phyloP scores from a whole-genome alignment of 192 early-diverging fungal genomes.

The Lunasporangiospora selenospora region DNA sequence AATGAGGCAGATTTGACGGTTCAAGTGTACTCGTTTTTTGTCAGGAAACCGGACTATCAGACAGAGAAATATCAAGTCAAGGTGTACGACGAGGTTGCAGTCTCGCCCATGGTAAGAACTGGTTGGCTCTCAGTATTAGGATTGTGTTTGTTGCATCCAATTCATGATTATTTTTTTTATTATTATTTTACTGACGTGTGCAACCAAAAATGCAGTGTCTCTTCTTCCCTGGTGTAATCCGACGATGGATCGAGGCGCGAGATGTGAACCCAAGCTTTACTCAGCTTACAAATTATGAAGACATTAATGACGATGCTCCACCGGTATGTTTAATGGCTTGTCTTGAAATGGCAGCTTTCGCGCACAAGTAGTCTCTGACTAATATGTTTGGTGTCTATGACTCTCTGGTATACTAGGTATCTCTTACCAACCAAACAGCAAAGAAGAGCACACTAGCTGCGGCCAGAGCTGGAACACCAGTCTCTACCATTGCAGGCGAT shows the following conservation, averaged over 20 bases:
- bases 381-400: too few species aligned
- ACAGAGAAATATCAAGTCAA: conserved; percentile 84
- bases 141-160: not conserved
- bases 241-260: conserved; percentile 39
- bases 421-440: conserved; percentile 18
- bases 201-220: too few species aligned
- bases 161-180: not conserved
- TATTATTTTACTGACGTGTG: too few species aligned
- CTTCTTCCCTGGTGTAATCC: conserved; percentile 54
- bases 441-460: conserved; percentile 37
- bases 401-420: too few species aligned
- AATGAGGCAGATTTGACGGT: conserved; percentile 86
- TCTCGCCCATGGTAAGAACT: conserved; percentile 75
- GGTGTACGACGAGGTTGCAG: conserved; percentile 84
- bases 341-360: too few species aligned
- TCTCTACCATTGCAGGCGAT: conserved; percentile 14
- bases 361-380: too few species aligned
- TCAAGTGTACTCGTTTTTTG: conserved; percentile 83
- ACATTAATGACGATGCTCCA: conserved; percentile 46
- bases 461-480: conserved; percentile 37
- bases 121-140: not conserved
- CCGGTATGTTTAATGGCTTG: conserved; percentile 27
- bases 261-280: conserved; percentile 29
- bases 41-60: conserved; percentile 70
- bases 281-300: conserved; percentile 37